Evolutionary conservation across 768 basidiomycete genomes (phyloP), one percentile per base, ranked within the genome.

Genomic region (Phylloporus sp.): DNA sequence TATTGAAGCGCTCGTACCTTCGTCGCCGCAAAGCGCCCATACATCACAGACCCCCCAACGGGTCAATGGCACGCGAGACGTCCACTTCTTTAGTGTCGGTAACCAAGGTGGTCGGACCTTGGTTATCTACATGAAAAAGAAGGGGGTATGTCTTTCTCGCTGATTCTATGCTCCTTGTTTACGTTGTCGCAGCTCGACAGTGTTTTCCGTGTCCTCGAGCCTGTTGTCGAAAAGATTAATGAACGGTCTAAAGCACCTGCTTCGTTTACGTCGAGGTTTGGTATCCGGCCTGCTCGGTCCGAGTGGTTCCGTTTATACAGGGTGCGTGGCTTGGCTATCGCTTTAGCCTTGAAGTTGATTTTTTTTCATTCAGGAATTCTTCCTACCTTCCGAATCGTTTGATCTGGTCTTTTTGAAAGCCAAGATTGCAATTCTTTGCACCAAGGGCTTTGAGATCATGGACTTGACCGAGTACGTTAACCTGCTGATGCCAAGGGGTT

Each of bases 371-470:
- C 38, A 79, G 76, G 90, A 94, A 69, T 95, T 93, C 69, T 94
- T 90, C 79, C 67, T 95, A 39, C 91, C 90, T 2, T 91, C 88
- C 0, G 92, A 96, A 61, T 85, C 93, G 0, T 90, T 82, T 53
- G 88, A 91, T 60, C 73, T 97, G 34, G 82, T 92, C 51, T 98
- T 97, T 77, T 72, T 97, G 46, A 93, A 94, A 63, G 87, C 88
- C 9, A 89, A 87, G 69, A 87, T 99, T 52, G 93, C 89, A 4
- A 88, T 99, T 46, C 77, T 96, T 23, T 94, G 94, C 56, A 83
- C 88, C 0, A 90, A 90, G 60, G 93, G 94, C 32, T 97, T 97
- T 58, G 94, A 97, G 66, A 95, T 97, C 58, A 97, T 98, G 88
- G 91, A 97, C 57, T 76, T 97, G 33, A 81, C 82, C 20, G 90